Base-by-base conservation (phyloP, 2,329 filamentous ascomycete genomes). In the Penicillium expansum region DNA sequence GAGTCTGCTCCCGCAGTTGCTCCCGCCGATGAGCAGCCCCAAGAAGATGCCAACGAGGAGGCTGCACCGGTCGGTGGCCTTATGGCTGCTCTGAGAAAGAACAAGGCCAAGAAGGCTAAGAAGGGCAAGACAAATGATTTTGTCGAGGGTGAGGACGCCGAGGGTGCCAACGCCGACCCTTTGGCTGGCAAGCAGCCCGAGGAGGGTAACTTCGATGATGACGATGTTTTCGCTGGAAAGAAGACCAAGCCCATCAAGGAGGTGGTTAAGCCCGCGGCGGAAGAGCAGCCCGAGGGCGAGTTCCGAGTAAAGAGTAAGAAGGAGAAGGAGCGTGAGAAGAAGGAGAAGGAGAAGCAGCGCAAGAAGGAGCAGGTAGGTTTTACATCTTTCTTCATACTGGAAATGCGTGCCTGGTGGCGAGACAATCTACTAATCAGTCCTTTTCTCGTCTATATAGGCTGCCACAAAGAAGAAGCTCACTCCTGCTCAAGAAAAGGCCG, bases 311-410 rank as follows among this genome's bases (percentile, higher is more conserved):
- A 97, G 79, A 96, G 91, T 38, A 99, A 97, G 84, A 94, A 95
- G 57, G 92, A 99, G 80, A 99, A 99, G 80, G 94, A 99, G 76
- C 96, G 91, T 77, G 83, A 93, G 70, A 97, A 93, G 83, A 99
- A 97, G 80, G 94, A 99, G 80, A 87, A 91, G 60, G 94, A 99
- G 81, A 99, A 99, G 86, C 90, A 94, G 79, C 84, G 92, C 65
- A 99, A 99, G 81, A 99, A 92, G 86, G 94, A 99, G 77, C 89
- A 97, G 85, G 91, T 94, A 74, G 56, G 80, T 71, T 38, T 49
- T 43, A 32, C 18, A 20, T 48, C 16, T 50, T 29, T 38, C n/a
- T 43, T 16, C 13, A 32, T 58, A 16, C 29, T 47, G 20, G 6
- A 22, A 43, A 45, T 16, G 16, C 47, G 35, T 37, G 22, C 22